Evolutionary conservation across 1,284 basidiomycete genomes (phyloP), one percentile per base, ranked within the genome.

Genomic region (Ganoderma leucocontextum): DNA sequence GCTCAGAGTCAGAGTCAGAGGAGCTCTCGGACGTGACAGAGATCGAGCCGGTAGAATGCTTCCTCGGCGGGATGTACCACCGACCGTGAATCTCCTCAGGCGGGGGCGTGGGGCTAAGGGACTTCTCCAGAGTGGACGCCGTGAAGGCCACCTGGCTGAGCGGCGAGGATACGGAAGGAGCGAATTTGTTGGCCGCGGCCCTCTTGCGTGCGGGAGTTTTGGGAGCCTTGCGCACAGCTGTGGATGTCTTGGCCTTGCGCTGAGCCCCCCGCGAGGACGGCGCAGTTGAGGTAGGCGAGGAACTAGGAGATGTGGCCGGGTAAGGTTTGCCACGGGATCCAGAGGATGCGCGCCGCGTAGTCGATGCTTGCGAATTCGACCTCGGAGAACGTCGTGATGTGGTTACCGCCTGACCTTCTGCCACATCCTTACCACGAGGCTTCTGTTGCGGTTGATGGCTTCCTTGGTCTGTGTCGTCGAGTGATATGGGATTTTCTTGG

Each of bases 71-170:
- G 33, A 58, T 58, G 36, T 58, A 58, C 35, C 33, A 58, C 7
- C 55, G 55, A 12, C 36, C 55, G 12, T 35, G 55, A 1, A 58
- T 35, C 33, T 36, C 55, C n/a, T 36, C 7, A 17, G 55, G 55
- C 9, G 55, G 29, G 17, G n/a, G 55, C 2, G 42, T 33, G 15
- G 60, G 60, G 13, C 29, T 47, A 17, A 61, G 33, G n/a, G 47
- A 22, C 22, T 17, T 33, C 8, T 44, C 38, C 63, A 33, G 35
- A 8, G 63, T 60, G 1, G 66, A 52, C 17, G 68, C 70, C 22
- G 39, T 49, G 55, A 62, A 72, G 0, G 62, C 66, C 13, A 70
- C 60, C 38, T 69, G 39, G 62, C 58, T 72, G 41, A 72, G 62
- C 6, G 68, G 68, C 1, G 71, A 72, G 13, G 66, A 55, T 13